Conservation (phyloP, 2,329 filamentous ascomycete genomes). For the Penicillium griseofulvum region DNA sequence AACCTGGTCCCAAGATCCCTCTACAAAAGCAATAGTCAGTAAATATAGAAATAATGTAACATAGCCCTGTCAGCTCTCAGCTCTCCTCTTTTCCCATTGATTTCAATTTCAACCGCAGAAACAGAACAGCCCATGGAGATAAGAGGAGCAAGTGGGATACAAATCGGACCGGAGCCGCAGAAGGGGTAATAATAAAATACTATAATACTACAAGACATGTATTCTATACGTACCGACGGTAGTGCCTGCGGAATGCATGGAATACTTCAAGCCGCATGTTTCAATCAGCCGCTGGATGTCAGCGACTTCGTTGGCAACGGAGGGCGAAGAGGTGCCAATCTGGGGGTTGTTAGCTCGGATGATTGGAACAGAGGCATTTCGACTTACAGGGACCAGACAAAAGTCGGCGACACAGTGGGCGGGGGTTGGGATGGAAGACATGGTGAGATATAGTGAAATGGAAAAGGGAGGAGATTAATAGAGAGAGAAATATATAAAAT, state of each 20-base stretch:
- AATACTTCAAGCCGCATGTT: conserved; percentile 75
- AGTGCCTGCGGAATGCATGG: conserved; percentile 91
- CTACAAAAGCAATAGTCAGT: conserved; percentile 48
- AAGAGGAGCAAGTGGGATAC: neutral
- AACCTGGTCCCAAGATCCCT: conserved; percentile 87
- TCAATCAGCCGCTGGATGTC: conserved; percentile 82
- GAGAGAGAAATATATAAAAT: neutral
- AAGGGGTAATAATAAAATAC: neutral
- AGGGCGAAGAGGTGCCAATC: conserved; percentile 76
- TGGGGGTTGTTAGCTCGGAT: conserved; percentile 32
- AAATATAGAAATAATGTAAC: neutral
- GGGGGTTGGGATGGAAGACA: conserved; percentile 56
- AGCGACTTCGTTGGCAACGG: conserved; percentile 80
- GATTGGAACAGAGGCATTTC: neutral
- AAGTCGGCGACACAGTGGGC: conserved; percentile 81
- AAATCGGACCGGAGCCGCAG: neutral
- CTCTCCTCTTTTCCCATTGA: neutral
- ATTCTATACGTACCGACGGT: conserved; percentile 69
- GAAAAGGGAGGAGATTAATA: neutral
- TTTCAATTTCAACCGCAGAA: neutral
- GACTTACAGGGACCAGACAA: conserved; percentile 74
- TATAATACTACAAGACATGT: neutral
- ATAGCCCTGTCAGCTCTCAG: neutral
- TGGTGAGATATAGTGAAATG: conserved; percentile 3
- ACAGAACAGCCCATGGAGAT: neutral